Percentiles rank a stretch among this genome's conserved stretches.
Evolutionary conservation across 192 early-diverging fungal species (phyloP).

Genomic region (Linderina pennispora): DNA sequence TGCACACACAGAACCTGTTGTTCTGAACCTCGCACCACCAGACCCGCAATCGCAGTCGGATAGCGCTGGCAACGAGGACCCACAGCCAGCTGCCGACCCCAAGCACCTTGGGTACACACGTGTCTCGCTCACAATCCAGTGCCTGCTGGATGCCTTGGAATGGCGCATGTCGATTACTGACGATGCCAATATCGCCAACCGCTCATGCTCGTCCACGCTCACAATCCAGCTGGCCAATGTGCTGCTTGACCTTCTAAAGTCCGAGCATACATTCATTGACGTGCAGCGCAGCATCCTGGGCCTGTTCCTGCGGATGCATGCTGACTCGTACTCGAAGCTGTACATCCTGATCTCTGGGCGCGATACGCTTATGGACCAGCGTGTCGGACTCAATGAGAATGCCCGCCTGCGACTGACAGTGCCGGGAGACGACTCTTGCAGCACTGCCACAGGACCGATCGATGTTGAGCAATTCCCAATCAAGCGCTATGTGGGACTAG

Average conservation of each 20-base stretch:
- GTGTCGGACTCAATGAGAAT: constrained; percentile 40
- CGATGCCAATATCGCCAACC: constrained; percentile 7
- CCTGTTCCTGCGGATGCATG: constrained; percentile 32
- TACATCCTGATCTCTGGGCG: constrained; percentile 22
- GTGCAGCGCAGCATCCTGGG: constrained; percentile 32
- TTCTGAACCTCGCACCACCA: no score
- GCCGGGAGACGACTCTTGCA: neutral
- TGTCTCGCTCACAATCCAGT: constrained; percentile 9
- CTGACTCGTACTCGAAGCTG: constrained; percentile 32
- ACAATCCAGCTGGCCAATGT: constrained; percentile 29
- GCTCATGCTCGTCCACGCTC: constrained; percentile 11
- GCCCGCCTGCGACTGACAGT: constrained; percentile 22
- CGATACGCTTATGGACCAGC: constrained; percentile 43
- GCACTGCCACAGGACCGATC: neutral
- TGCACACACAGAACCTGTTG: no score
- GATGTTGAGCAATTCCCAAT: constrained; percentile 47
- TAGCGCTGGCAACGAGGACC: no score
- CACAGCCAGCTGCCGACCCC: no score
- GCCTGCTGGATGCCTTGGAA: constrained; percentile 19
- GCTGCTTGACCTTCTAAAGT: constrained; percentile 31
- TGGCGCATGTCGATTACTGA: constrained; percentile 36
- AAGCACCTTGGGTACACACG: constrained; percentile 22
- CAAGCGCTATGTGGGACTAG: constrained; percentile 49
- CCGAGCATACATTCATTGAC: constrained; percentile 25
- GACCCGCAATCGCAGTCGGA: no score